Percentiles rank a stretch among this genome's conserved stretches.
Evolutionary conservation across 257 asterid species (phyloP).

Genomic region (Capsicum rhomboideum): DNA sequence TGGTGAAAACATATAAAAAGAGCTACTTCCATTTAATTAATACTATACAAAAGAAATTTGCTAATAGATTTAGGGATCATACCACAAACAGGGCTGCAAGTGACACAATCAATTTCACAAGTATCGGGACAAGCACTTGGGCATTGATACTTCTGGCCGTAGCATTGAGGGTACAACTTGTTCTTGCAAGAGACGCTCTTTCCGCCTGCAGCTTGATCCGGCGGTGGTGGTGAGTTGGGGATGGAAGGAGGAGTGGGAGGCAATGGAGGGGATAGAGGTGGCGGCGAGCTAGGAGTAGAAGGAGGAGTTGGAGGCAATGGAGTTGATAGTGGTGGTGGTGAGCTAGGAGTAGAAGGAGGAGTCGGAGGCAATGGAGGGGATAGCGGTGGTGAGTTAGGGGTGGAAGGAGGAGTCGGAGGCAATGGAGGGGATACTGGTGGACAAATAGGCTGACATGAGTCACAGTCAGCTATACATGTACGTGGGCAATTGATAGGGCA

Average conservation of each 20-base stretch:
- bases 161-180: conserved; percentile 24
- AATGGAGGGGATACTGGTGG: not conserved
- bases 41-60: too few relatives aligned
- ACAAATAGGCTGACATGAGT: conserved; percentile 12
- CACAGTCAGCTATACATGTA: conserved; percentile 22
- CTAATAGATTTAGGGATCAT: conserved; percentile 6
- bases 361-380: not conserved
- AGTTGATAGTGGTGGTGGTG: not conserved
- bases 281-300: not conserved
- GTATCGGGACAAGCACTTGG: conserved; percentile 41
- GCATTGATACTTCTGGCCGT: conserved; percentile 31
- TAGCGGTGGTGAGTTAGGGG: not conserved
- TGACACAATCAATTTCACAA: conserved; percentile 55
- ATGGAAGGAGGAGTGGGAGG: not conserved
- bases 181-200: conserved; percentile 47
- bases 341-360: too few relatives aligned
- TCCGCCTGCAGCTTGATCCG: conserved; percentile 23
- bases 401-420: not conserved
- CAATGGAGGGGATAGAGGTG: not conserved
- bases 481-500: conserved; percentile 19
- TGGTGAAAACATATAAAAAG: too few relatives aligned
- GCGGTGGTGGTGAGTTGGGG: not conserved
- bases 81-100: conserved; percentile 70
- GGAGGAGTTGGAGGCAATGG: not conserved
- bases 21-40: too few relatives aligned